phyloP scores from a whole-genome alignment of 2,329 filamentous ascomycete species.

The Ophiocordyceps unilateralis region DNA sequence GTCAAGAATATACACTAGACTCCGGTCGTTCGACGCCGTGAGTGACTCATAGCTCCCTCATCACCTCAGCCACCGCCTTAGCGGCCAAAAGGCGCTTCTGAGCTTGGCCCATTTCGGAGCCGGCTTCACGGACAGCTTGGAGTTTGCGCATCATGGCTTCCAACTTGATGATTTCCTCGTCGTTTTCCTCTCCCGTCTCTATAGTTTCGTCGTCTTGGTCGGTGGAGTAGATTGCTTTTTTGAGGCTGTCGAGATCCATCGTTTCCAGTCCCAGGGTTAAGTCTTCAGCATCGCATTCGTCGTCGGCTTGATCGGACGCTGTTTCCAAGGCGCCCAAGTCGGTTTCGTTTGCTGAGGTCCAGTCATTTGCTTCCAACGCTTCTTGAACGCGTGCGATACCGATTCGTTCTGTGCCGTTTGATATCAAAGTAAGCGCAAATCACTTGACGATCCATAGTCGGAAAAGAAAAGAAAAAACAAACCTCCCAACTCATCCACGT shows the following conservation, averaged over 20 bases:
- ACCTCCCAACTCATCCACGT: slow-evolving; percentile 43
- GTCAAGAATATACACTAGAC: neutral
- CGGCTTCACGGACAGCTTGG: slow-evolving; percentile 42
- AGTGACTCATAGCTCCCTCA: slow-evolving; percentile 33
- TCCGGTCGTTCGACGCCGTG: neutral
- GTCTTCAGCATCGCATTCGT: too few relatives aligned
- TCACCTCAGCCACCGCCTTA: slow-evolving; percentile 44
- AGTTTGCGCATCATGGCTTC: slow-evolving; percentile 48
- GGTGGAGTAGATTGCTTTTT: slow-evolving; percentile 31
- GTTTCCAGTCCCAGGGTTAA: slow-evolving; percentile 34
- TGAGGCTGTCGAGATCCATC: slow-evolving; percentile 34
- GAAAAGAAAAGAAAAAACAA: neutral
- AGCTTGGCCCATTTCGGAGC: slow-evolving; percentile 39
- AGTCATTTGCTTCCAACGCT: slow-evolving; percentile 49
- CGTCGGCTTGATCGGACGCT: too few relatives aligned
- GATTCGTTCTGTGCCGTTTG: slow-evolving; percentile 29
- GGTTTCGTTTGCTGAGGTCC: slow-evolving; percentile 15
- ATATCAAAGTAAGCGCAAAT: too few relatives aligned
- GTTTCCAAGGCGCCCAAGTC: too few relatives aligned
- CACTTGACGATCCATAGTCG: too few relatives aligned
- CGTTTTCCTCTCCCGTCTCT: slow-evolving; percentile 8
- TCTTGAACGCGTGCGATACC: slow-evolving; percentile 42
- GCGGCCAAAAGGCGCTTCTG: slow-evolving; percentile 44
- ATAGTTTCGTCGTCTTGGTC: slow-evolving; percentile 9
- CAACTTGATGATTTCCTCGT: slow-evolving; percentile 38